phyloP scores from a whole-genome alignment of 2,329 filamentous ascomycete genomes.

The Aureobasidium sp. region DNA sequence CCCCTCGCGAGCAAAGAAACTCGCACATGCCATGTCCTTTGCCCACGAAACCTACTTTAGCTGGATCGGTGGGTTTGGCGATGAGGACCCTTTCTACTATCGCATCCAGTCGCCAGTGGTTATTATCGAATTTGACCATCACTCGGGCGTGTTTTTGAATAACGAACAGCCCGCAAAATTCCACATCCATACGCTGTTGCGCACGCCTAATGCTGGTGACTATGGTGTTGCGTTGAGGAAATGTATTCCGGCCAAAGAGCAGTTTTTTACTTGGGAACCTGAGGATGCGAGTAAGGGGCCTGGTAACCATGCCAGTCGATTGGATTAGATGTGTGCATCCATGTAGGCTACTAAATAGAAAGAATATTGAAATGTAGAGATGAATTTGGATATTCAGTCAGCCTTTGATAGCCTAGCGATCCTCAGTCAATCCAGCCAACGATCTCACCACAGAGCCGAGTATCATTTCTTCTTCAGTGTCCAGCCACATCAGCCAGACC shows the following conservation, averaged over 20 bases:
- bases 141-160: constrained; percentile 68
- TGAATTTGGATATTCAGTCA: neutral
- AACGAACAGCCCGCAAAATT: constrained; percentile 70
- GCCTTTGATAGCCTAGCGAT: no score
- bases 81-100: constrained; percentile 69
- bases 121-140: constrained; percentile 71
- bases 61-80: constrained; percentile 66
- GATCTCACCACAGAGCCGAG: no score
- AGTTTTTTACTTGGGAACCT: constrained; percentile 18
- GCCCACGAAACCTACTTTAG: constrained; percentile 69
- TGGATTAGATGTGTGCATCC: neutral
- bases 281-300: constrained; percentile 4
- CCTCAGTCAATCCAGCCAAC: no score
- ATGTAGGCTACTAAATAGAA: neutral
- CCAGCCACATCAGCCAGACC: no score
- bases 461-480: no score
- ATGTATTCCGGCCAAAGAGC: constrained; percentile 11
- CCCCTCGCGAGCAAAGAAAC: constrained; percentile 46
- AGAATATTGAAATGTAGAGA: neutral
- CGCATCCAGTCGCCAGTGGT: constrained; percentile 70
- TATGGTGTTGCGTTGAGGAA: constrained; percentile 54
- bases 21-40: constrained; percentile 49
- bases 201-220: constrained; percentile 69
- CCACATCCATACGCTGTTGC: constrained; percentile 67
- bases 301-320: constrained; percentile 13